phyloP scores from a whole-genome alignment of 2,329 filamentous ascomycete species.

The Atkinsonella texensis region DNA sequence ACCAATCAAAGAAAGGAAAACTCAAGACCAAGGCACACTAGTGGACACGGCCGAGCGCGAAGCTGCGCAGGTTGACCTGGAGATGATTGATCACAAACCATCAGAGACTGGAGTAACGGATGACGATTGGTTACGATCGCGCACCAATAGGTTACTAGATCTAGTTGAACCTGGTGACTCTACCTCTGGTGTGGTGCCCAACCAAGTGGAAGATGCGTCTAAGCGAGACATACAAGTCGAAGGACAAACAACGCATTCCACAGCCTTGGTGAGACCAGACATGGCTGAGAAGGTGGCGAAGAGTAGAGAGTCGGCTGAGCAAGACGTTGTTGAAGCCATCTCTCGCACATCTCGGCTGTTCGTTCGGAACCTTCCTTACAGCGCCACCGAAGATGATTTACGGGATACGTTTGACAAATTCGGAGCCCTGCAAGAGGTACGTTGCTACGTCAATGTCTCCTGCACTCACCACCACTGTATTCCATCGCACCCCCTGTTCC shows the following conservation, averaged over 20 bases:
- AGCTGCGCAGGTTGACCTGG: slow-evolving; percentile 11
- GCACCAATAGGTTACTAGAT: slow-evolving; percentile 77
- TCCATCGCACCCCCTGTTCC: background rate
- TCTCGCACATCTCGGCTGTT: slow-evolving; percentile 69
- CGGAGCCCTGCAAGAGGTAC: slow-evolving; percentile 79
- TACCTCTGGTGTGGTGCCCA: slow-evolving; percentile 11
- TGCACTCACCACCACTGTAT: background rate
- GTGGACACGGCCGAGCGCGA: slow-evolving; percentile 4
- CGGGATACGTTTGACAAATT: slow-evolving; percentile 58
- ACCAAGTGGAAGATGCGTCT: slow-evolving; percentile 2
- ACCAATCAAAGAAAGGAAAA: slow-evolving; percentile 7
- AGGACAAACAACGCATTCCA: slow-evolving; percentile 15
- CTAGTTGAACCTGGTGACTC: slow-evolving; percentile 63
- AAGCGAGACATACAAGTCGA: slow-evolving; percentile 12
- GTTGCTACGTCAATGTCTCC: slow-evolving; percentile 21
- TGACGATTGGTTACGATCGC: slow-evolving; percentile 82
- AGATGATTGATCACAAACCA: slow-evolving; percentile 14
- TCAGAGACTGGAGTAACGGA: slow-evolving; percentile 46
- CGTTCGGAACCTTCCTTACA: slow-evolving; percentile 78
- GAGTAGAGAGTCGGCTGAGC: slow-evolving; percentile 16
- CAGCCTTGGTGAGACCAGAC: slow-evolving; percentile 13
- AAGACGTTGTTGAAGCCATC: slow-evolving; percentile 44
- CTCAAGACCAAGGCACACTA: background rate
- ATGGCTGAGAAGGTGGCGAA: slow-evolving; percentile 18
- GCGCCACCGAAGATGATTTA: slow-evolving; percentile 65